Base-by-base conservation (phyloP, 495 filamentous ascomycete species). In the Jackrogersella minutella region DNA sequence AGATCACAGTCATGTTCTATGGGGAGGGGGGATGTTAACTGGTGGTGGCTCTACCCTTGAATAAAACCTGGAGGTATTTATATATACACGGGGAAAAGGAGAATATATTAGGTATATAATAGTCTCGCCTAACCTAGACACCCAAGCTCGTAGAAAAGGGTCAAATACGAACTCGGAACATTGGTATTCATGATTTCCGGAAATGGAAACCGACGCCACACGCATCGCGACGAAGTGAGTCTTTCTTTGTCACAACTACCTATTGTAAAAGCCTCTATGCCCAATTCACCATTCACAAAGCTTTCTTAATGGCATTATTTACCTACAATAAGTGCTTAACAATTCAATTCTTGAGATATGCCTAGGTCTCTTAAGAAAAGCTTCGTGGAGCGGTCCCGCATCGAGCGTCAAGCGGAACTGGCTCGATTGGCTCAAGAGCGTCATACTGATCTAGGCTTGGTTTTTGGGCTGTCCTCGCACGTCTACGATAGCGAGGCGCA, bases 281-380 rank as follows among this genome's bases (percentile, higher is more conserved):
- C 17, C 22, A n/a, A 37, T 2, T 31, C 31, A 11, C 8, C 49
- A 13, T 24, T 17, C 37, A 16, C n/a, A 43, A 36, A 50, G 14
- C n/a, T 8, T 39, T 1, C 34, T 68, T 40, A 68, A 68, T 68
- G 30, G 49, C 59, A 68, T 68, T 68, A 54, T 68, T 24, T 41
- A n/a, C n/a, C n/a, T n/a, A 17, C 34, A 5, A 0, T 39, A 14
- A 19, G 10, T 28, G 16, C 36, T n/a, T 22, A 52, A n/a, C 34
- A 37, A 30, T 6, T 31, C 31, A n/a, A 54, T 54, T 37, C 17
- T 37, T 33, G 10, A 43, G 24, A 51, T 1, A 67, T 72, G 62
- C 30, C 58, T n/a, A 40, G 43, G 13, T 26, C 24, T 24, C 61
- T 8, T 24, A 28, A 16, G 24, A 56, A 19, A 33, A 22, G 33